Conservation (phyloP, 768 basidiomycete genomes). For the Kwoniella sp. region DNA sequence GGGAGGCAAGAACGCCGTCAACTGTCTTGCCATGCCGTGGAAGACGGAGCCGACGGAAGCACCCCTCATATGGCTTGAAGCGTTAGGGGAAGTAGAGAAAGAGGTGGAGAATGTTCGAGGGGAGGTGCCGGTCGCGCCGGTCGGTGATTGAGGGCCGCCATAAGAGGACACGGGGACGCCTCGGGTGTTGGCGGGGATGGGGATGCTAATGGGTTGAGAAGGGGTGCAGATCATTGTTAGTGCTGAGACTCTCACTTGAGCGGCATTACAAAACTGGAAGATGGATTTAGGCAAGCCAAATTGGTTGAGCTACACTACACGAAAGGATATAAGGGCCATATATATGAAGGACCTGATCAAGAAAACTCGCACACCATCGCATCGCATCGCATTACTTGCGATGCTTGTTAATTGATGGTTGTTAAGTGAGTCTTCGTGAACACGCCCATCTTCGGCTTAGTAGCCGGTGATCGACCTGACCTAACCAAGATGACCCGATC, state of each 20-base stretch:
- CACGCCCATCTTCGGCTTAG: too few species aligned
- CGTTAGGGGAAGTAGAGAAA: slow-evolving; percentile 33
- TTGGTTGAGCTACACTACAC: too few species aligned
- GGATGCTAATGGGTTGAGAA: slow-evolving; percentile 42
- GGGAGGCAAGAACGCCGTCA: slow-evolving; percentile 49
- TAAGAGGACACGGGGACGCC: slow-evolving; percentile 45
- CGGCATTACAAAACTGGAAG: too few species aligned
- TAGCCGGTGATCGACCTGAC: too few species aligned
- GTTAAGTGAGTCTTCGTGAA: too few species aligned
- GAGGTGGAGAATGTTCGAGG: slow-evolving; percentile 36
- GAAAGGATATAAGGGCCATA: neutral
- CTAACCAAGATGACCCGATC: too few species aligned
- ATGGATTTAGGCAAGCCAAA: too few species aligned
- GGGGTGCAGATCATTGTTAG: slow-evolving; percentile 5
- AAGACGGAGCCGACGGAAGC: slow-evolving; percentile 5
- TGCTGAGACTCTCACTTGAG: too few species aligned
- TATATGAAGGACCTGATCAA: neutral
- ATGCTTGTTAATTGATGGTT: too few species aligned
- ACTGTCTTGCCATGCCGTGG: slow-evolving; percentile 32
- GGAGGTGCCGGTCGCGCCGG: slow-evolving; percentile 29
- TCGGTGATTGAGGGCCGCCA: slow-evolving; percentile 39
- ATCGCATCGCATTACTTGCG: too few species aligned
- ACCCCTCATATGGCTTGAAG: slow-evolving; percentile 8
- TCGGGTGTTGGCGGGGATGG: slow-evolving; percentile 54
- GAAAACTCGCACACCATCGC: neutral